A percentile compares a stretch with the other conserved stretches of the same genome.
Conservation (phyloP, 2,329 filamentous ascomycete species). For the Fusarium camptoceras region DNA sequence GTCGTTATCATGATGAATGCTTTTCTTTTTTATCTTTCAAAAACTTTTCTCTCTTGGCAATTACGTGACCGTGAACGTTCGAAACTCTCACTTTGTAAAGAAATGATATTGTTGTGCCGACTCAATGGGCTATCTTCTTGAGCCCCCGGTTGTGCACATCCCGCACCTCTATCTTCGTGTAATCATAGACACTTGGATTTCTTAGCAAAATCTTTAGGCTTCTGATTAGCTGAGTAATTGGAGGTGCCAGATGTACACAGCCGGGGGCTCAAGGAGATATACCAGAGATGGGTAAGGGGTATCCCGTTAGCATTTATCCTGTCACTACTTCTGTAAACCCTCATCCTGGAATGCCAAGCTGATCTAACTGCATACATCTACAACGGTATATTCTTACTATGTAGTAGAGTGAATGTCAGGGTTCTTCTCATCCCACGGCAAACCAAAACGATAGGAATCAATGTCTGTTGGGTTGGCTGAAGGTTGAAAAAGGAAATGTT, state of each 20-base stretch:
- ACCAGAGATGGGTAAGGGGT: too few species aligned
- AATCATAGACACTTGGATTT: neutral
- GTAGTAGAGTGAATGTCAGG: neutral
- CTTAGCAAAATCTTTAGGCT: too few species aligned
- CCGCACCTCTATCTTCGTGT: neutral
- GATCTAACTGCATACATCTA: neutral
- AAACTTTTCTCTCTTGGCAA: neutral
- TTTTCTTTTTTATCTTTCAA: slow-evolving; percentile 43
- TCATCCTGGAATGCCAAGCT: neutral
- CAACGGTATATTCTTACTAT: neutral
- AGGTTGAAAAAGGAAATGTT: neutral
- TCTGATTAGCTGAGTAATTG: too few species aligned
- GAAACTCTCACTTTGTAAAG: neutral
- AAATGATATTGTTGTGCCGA: neutral
- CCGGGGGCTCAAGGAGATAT: too few species aligned
- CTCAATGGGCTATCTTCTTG: neutral
- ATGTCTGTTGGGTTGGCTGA: neutral
- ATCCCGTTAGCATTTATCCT: too few species aligned
- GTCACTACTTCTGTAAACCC: neutral
- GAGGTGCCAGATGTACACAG: too few species aligned
- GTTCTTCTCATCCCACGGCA: neutral
- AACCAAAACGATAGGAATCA: neutral
- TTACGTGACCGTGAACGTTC: neutral
- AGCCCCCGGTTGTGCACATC: too few species aligned
- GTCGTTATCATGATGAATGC: slow-evolving; percentile 52